Evolutionary conservation across 2,329 filamentous ascomycete species (phyloP), one percentile per base, ranked within the genome.

Genomic region (Coniella vitis): DNA sequence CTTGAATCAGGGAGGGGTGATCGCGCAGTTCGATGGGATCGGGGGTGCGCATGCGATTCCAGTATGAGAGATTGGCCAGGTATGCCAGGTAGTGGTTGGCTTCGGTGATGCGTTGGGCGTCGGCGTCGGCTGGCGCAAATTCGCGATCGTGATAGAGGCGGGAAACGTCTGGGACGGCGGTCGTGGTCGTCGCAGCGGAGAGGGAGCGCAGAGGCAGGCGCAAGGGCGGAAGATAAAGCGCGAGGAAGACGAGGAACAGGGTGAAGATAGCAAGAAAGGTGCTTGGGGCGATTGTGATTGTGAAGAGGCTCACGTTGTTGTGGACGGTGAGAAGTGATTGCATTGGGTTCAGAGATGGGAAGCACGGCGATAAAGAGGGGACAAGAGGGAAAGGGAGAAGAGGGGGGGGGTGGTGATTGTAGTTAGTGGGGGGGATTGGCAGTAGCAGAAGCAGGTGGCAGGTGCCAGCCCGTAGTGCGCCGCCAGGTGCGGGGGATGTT

Each of bases 271-370:
- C 74, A 57, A 81, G 66, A 61, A 75, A 81, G 49, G 76, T 77
- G 62, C 74, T 75, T 20, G 78, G 77, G 36, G 77, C 75, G 62
- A 81, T 73, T 58, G 69, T 74, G 59, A 82, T 69, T 65, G 72
- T 81, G 61, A 82, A 61, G 57, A 82, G 71, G 50, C 76, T 77
- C 61, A 81, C 71, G 72, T 79, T 75, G 65, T 77, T 81, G 66
- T 80, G 77, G 56, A 81, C 73, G 46, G 76, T 76, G 57, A 82
- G 66, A 63, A 81, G 68, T 51, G 78, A 77, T 69, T 73, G 73
- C 77, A 81, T 80, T 61, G 66, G 66, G 63, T n/a, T n/a, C 35
- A 48, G 41, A 19, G 20, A 34, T 29, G 34, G 19, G 22, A 3
- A 12, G n/a, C 19, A 21, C 14, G 35, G 12, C n/a, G 34, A 19